These are phyloP conservation scores for Rosa chinensis DNA, from an alignment of 306 rosid species.

Conservation along the genomic window DNA sequence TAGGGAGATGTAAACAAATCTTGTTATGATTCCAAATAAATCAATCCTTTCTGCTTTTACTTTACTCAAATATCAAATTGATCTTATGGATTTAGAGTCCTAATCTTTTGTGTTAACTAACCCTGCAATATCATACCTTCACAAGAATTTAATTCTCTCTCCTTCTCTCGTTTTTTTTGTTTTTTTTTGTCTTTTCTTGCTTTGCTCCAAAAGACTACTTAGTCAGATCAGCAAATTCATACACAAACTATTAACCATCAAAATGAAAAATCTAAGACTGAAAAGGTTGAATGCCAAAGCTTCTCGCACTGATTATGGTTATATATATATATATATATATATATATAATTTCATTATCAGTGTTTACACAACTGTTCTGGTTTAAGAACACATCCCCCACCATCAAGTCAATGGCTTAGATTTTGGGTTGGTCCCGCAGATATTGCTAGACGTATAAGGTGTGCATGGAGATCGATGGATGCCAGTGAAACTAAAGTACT, in stretches of 20 bases:
- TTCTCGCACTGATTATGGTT: too few relatives aligned
- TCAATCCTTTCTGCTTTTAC: background rate
- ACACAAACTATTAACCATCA: too few relatives aligned
- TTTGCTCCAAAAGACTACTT: too few relatives aligned
- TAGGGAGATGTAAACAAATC: background rate
- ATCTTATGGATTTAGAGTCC: background rate
- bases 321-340: too few relatives aligned
- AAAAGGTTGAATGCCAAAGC: too few relatives aligned
- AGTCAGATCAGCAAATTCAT: too few relatives aligned
- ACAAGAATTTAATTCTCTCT: too few relatives aligned
- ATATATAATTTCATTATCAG: background rate
- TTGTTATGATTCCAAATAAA: background rate
- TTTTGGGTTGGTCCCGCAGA: conserved; percentile 9
- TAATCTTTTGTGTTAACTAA: background rate
- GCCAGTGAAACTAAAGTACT: conserved; percentile 14
- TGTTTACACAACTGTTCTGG: background rate
- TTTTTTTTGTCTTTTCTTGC: too few relatives aligned
- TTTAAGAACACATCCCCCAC: background rate
- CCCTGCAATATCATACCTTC: too few relatives aligned
- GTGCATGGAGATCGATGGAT: background rate
- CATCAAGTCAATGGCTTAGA: conserved; percentile 13
- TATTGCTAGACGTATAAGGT: background rate
- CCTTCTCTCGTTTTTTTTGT: too few relatives aligned
- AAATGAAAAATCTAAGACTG: too few relatives aligned
- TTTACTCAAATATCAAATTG: background rate